Conservation (phyloP, 495 filamentous ascomycete species). For the Penicillium macrosclerotiorum region DNA sequence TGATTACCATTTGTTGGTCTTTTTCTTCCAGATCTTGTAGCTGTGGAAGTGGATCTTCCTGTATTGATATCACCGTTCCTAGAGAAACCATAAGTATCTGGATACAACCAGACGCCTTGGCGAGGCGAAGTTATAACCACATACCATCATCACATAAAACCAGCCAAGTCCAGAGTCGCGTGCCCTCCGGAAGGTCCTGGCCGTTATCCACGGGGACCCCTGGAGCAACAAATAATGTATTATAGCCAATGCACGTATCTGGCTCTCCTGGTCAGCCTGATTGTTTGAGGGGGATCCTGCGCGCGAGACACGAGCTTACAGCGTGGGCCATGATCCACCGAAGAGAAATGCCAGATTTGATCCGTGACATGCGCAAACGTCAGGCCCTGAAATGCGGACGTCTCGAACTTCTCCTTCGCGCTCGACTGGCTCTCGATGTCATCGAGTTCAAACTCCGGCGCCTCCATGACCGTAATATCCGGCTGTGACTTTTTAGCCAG, state of each 20-base stretch:
- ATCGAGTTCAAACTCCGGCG: slow-evolving; percentile 15
- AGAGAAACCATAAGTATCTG: slow-evolving; percentile 8
- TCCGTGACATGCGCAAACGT: slow-evolving; percentile 51
- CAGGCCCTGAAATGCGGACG: slow-evolving; percentile 27
- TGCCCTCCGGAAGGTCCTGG: slow-evolving; percentile 57
- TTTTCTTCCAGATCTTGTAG: slow-evolving; percentile 23
- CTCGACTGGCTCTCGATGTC: slow-evolving; percentile 37
- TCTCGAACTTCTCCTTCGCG: slow-evolving; percentile 24
- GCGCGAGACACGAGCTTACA: slow-evolving; percentile 34
- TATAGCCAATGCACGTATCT: slow-evolving; percentile 82
- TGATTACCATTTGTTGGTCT: slow-evolving; percentile 42
- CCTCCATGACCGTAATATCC: slow-evolving; percentile 1
- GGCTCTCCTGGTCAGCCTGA: slow-evolving; percentile 5
- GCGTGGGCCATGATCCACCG: slow-evolving; percentile 57
- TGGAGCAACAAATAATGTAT: slow-evolving; percentile 65
- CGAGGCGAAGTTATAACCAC: no score
- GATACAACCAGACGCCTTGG: no score
- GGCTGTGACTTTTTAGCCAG: slow-evolving; percentile 14
- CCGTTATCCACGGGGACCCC: slow-evolving; percentile 30
- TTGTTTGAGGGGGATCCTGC: neutral
- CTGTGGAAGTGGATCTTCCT: slow-evolving; percentile 64
- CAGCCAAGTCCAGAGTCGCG: slow-evolving; percentile 74
- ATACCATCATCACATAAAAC: slow-evolving; percentile 76
- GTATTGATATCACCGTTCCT: slow-evolving; percentile 74
- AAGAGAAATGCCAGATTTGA: slow-evolving; percentile 66